phyloP scores from a whole-genome alignment of 2,329 filamentous ascomycete genomes.

The Pezicula neosporulosa region DNA sequence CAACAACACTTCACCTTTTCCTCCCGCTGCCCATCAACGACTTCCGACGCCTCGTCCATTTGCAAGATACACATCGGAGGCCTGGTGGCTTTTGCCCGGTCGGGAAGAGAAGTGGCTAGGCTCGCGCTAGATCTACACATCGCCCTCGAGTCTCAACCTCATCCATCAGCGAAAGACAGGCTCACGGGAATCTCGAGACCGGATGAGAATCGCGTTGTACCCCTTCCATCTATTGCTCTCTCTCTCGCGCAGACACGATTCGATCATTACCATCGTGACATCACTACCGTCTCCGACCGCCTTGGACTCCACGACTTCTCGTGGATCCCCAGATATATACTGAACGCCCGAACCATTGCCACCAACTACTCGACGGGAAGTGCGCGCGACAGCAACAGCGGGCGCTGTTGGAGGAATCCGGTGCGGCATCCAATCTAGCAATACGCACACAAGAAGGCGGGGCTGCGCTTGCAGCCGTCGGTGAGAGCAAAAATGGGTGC shows the following conservation, averaged over 20 bases:
- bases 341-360: not conserved
- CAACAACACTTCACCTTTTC: too few species aligned
- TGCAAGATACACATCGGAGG: too few species aligned
- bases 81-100: too few species aligned
- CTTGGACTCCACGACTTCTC: conserved; percentile 11
- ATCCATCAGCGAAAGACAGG: too few species aligned
- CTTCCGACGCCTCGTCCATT: too few species aligned
- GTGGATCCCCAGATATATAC: conserved; percentile 3
- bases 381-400: not conserved
- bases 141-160: too few species aligned
- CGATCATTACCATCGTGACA: conserved; percentile 2
- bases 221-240: too few species aligned
- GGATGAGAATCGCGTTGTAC: too few species aligned
- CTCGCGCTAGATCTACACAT: too few species aligned
- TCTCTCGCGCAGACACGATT: not conserved
- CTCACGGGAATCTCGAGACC: too few species aligned
- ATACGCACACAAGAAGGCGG: conserved; percentile 12
- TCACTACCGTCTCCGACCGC: conserved; percentile 9
- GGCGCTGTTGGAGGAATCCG: not conserved
- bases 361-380: not conserved
- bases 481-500: conserved; percentile 67
- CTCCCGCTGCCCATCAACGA: too few species aligned
- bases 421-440: not conserved
- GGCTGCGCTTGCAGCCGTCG: conserved; percentile 25
- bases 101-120: too few species aligned